A percentile compares a stretch with the other conserved stretches of the same genome.
phyloP scores from a whole-genome alignment of 345 rosid genomes.

The Tarenaya hassleriana region DNA sequence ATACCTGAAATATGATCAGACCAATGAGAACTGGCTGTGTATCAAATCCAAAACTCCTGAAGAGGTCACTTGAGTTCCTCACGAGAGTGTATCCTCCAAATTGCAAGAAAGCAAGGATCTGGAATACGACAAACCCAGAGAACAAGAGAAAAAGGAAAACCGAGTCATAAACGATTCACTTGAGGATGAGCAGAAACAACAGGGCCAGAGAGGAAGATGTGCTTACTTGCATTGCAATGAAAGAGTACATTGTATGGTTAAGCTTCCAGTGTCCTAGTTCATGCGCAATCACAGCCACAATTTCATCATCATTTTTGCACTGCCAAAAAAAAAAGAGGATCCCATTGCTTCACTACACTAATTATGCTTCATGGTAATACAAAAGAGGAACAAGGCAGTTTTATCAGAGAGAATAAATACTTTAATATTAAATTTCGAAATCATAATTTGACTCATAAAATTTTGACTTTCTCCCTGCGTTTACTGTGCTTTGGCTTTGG shows the following conservation, averaged over 20 bases:
- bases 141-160: constrained; percentile 14
- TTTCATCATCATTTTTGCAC: constrained; percentile 91
- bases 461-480: too few relatives aligned
- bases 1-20: constrained; percentile 94
- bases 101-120: constrained; percentile 87
- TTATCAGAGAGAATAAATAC: too few relatives aligned
- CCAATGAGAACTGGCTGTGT: constrained; percentile 91
- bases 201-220: neutral
- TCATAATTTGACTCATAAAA: neutral
- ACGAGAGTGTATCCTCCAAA: constrained; percentile 98
- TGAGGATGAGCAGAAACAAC: neutral
- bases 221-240: constrained; percentile 83
- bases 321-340: constrained; percentile 28
- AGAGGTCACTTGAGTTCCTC: constrained; percentile 90
- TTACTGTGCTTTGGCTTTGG: too few relatives aligned
- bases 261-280: constrained; percentile 99
- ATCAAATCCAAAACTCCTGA: constrained; percentile 93
- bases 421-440: neutral
- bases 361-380: too few relatives aligned
- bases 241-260: constrained; percentile 87
- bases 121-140: too few relatives aligned
- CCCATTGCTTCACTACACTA: too few relatives aligned
- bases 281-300: constrained; percentile 96
- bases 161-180: neutral
- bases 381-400: too few relatives aligned